These are phyloP conservation scores for Exophiala mesophila DNA, from an alignment of 2,329 filamentous ascomycete genomes.

Conservation along the genomic window DNA sequence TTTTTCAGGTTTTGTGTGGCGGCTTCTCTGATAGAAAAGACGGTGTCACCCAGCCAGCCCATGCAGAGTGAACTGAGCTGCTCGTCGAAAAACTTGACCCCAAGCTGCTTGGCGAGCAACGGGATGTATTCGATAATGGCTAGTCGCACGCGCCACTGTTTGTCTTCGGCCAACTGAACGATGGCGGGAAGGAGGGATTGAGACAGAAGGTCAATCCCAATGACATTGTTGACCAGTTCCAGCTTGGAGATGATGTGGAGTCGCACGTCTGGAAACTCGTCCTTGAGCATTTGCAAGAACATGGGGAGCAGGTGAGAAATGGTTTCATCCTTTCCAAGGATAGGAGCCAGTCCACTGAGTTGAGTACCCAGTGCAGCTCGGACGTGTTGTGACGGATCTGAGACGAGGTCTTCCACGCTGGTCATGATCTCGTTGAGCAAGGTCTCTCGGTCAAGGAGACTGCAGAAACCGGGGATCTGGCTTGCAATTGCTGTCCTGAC, in stretches of 20 bases:
- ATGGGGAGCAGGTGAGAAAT: slow-evolving; percentile 95
- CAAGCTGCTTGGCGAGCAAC: slow-evolving; percentile 87
- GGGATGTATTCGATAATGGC: slow-evolving; percentile 99
- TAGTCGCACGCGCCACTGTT: slow-evolving; percentile 88
- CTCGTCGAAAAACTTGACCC: slow-evolving; percentile 97
- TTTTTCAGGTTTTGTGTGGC: slow-evolving; percentile 98
- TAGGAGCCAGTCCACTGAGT: slow-evolving; percentile 92
- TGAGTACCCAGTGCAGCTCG: slow-evolving; percentile 92
- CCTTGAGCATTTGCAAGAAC: slow-evolving; percentile 99
- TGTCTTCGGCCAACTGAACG: slow-evolving; percentile 94
- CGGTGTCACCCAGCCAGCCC: slow-evolving; percentile 96
- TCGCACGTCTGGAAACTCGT: slow-evolving; percentile 95
- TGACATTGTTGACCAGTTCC: slow-evolving; percentile 96
- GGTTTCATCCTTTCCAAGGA: slow-evolving; percentile 97
- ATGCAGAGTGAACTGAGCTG: slow-evolving; percentile 94
- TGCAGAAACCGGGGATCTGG: slow-evolving; percentile 96
- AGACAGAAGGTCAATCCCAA: slow-evolving; percentile 93
- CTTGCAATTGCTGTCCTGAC: slow-evolving; percentile 95
- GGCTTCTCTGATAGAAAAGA: slow-evolving; percentile 97
- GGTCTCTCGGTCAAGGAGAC: slow-evolving; percentile 76
- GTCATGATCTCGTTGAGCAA: slow-evolving; percentile 96
- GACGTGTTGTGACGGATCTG: slow-evolving; percentile 93
- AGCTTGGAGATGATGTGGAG: slow-evolving; percentile 99
- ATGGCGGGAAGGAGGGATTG: slow-evolving; percentile 96
- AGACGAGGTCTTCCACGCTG: slow-evolving; percentile 91